Evolutionary conservation across 129 eudicot species (phyloP), one percentile per base, ranked within the genome.

Genomic region (Centella asiatica): DNA sequence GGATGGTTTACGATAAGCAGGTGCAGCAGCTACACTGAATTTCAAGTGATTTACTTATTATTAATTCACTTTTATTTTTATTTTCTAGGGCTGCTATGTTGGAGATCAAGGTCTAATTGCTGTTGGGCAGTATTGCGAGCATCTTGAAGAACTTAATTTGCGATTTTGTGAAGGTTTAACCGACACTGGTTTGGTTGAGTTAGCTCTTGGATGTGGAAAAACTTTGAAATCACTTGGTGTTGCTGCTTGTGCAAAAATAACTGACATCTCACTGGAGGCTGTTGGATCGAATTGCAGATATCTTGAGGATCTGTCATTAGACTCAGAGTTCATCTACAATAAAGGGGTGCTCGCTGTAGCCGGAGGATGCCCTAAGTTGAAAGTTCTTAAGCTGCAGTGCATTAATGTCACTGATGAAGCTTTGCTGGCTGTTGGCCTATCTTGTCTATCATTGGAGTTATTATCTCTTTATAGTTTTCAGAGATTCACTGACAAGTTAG

Each of bases 101-200:
- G 95, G 95, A 61, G 97, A 86, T 79, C 73, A 77, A 66, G 97
- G 97, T 75, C 73, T 90, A 68, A 78, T 78, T 52, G 94, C 97
- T 58, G 79, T 90, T 58, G 95, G 87, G 59, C 78, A 83, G 76
- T 74, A 73, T 34, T 90, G 95, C 67, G 83, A 69, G 73, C 81
- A 69, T 60, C 89, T 90, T 62, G 94, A 90, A 72, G 80, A 81
- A 57, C 70, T 90, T 37, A 90, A 90, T 69, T 55, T 90, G 79
- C 79, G 94, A 11, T 90, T 81, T 67, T 86, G 97, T 79, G 97
- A 90, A 79, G 95, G 97, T 44, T 40, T 90, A 70, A 86, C 89
- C 0, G 94, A 90, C 72, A 69, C 60, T 34, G 97, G 95, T 29
- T 64, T 90, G 80, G 85, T 74, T 63, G 78, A 80, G 68, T 68